phyloP scores from a whole-genome alignment of 2,329 filamentous ascomycete species.

The Xylaria sp. region DNA sequence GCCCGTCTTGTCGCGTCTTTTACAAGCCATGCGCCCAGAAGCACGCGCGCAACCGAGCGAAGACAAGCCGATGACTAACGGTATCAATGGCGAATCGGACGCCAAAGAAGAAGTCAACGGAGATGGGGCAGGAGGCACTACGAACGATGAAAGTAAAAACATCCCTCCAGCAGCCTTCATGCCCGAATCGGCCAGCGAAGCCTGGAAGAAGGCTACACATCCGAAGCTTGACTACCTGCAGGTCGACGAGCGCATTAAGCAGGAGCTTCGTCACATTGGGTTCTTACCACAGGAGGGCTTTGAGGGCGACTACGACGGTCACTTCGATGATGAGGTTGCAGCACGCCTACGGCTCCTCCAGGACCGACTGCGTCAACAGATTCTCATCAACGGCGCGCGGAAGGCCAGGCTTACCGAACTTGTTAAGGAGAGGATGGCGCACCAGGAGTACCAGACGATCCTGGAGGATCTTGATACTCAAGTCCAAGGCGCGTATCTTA shows the following conservation, averaged over 20 bases:
- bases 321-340: constrained; percentile 94
- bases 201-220: constrained; percentile 81
- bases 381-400: constrained; percentile 88
- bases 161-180: constrained; percentile 81
- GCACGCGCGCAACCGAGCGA: constrained; percentile 67
- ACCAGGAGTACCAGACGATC: constrained; percentile 97
- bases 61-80: constrained; percentile 66
- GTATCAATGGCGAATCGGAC: constrained; percentile 55
- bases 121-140: constrained; percentile 55
- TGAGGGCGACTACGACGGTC: constrained; percentile 83
- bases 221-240: constrained; percentile 84
- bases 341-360: constrained; percentile 89
- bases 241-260: constrained; percentile 89
- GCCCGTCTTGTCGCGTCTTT: constrained; percentile 82
- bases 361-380: constrained; percentile 81
- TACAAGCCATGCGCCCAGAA: constrained; percentile 85
- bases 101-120: constrained; percentile 67
- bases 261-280: constrained; percentile 90
- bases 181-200: constrained; percentile 77
- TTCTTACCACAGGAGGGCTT: constrained; percentile 76
- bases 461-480: constrained; percentile 95
- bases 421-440: constrained; percentile 90
- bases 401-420: constrained; percentile 88
- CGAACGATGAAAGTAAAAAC: constrained; percentile 53
- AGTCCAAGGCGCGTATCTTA: constrained; percentile 93